A percentile compares a stretch with the other conserved stretches of the same genome.
phyloP scores from a whole-genome alignment of 495 filamentous ascomycete species.

The Clavariopsis aquatica region DNA sequence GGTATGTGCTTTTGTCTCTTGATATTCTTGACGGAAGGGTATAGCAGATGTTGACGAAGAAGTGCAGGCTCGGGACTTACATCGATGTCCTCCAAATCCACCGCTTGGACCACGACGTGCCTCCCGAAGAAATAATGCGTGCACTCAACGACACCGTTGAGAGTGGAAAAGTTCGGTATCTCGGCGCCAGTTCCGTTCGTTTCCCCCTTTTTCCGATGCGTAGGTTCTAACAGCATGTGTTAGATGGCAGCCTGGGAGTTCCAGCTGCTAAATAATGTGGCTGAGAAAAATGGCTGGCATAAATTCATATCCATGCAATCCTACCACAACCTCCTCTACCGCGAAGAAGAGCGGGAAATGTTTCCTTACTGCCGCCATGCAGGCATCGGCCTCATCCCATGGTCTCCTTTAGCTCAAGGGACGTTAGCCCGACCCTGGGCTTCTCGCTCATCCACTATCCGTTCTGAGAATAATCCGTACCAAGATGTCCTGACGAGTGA shows the following conservation, averaged over 20 bases:
- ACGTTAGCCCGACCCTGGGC: slow-evolving; percentile 34
- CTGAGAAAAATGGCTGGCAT: slow-evolving; percentile 56
- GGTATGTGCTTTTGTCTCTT: too few relatives aligned
- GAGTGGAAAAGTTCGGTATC: slow-evolving; percentile 58
- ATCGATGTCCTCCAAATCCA: slow-evolving; percentile 79
- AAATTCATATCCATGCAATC: slow-evolving; percentile 62
- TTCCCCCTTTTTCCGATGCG: neutral
- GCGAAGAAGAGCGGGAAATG: slow-evolving; percentile 54
- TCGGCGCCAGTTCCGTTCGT: slow-evolving; percentile 46
- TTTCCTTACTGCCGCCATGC: slow-evolving; percentile 33
- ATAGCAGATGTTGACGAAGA: neutral
- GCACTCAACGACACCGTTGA: slow-evolving; percentile 60
- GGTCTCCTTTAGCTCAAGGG: slow-evolving; percentile 34
- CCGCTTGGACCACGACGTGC: slow-evolving; percentile 59
- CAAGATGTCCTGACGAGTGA: slow-evolving; percentile 5
- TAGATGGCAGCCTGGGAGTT: slow-evolving; percentile 62
- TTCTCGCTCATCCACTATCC: slow-evolving; percentile 2
- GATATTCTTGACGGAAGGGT: neutral
- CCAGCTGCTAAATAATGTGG: slow-evolving; percentile 57
- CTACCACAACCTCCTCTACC: slow-evolving; percentile 58
- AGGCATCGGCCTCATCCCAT: slow-evolving; percentile 41
- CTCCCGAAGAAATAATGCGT: slow-evolving; percentile 71
- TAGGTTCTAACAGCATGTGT: neutral
- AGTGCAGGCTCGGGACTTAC: slow-evolving; percentile 67
- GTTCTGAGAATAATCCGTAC: slow-evolving; percentile 22